phyloP scores from a whole-genome alignment of 306 rosid species.

The Prunus mongolica region DNA sequence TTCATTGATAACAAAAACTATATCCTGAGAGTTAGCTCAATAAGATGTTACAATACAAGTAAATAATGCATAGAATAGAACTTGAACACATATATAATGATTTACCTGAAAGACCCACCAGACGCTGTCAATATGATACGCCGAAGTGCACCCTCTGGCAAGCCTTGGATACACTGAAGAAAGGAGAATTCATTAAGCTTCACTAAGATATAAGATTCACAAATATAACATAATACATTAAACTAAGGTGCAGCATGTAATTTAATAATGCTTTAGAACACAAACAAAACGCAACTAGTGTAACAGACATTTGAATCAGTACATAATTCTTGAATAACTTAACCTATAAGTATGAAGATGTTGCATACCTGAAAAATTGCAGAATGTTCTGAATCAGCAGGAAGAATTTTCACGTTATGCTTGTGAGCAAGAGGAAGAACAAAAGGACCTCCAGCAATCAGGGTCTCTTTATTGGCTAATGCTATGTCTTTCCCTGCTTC shows the following conservation, averaged over 20 bases:
- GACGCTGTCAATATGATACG: slow-evolving; percentile 90
- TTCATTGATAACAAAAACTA: neutral
- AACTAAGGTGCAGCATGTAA: slow-evolving; percentile 5
- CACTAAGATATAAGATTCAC: slow-evolving; percentile 5
- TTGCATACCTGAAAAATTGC: slow-evolving; percentile 90
- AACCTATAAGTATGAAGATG: neutral
- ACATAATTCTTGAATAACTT: slow-evolving; percentile 11
- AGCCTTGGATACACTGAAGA: slow-evolving; percentile 93
- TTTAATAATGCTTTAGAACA: neutral
- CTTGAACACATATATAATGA: neutral
- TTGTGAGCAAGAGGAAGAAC: slow-evolving; percentile 97
- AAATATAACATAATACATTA: slow-evolving; percentile 6
- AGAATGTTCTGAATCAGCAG: slow-evolving; percentile 99
- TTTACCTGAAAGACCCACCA: slow-evolving; percentile 94
- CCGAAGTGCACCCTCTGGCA: slow-evolving; percentile 85
- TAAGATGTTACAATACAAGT: neutral
- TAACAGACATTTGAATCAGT: neutral
- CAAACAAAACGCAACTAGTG: neutral
- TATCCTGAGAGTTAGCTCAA: neutral
- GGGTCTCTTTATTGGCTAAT: slow-evolving; percentile 95
- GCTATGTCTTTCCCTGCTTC: slow-evolving; percentile 99
- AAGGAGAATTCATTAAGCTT: slow-evolving; percentile 27
- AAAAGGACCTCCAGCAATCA: slow-evolving; percentile 99
- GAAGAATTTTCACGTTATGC: slow-evolving; percentile 91
- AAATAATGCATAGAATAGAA: neutral